Conservation (phyloP, 2,329 filamentous ascomycete species). For the Diaporthe sp. region DNA sequence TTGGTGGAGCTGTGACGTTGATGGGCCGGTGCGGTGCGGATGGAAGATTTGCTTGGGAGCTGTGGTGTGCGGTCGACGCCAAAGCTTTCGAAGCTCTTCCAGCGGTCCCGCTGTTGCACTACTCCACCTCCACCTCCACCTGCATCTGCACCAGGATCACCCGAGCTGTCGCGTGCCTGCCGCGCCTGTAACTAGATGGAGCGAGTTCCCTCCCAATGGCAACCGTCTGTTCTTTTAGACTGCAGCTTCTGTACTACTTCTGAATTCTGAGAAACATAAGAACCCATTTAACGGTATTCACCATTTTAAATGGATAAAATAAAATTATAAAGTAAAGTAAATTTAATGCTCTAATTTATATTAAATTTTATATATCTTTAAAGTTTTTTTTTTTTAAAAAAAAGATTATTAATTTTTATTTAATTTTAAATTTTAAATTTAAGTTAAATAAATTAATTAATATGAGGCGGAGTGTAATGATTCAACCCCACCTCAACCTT, state of each 20-base stretch:
- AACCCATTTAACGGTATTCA: too few species aligned
- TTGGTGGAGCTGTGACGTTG: conserved; percentile 41
- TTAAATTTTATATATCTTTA: not conserved
- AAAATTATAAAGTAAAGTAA: not conserved
- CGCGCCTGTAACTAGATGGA: not conserved
- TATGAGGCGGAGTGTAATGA: not conserved
- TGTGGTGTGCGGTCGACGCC: not conserved
- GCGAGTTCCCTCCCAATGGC: not conserved
- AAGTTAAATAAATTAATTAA: not conserved
- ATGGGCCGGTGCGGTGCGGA: not conserved
- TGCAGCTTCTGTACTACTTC: not conserved
- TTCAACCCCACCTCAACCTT: not conserved
- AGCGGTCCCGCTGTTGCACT: conserved; percentile 6
- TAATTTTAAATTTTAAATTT: not conserved
- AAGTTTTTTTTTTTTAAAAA: too few species aligned
- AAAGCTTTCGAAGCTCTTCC: conserved; percentile 29
- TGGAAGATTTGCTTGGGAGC: conserved; percentile 20
- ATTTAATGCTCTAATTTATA: too few species aligned
- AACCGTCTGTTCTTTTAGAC: not conserved
- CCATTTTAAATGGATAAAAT: not conserved
- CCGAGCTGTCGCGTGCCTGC: conserved; percentile 28
- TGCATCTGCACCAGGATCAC: conserved; percentile 9
- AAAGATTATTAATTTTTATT: too few species aligned
- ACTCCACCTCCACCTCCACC: not conserved
- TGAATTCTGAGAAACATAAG: too few species aligned